Base-by-base conservation (phyloP, 2,329 filamentous ascomycete species). In the Aureobasidium sp. region DNA sequence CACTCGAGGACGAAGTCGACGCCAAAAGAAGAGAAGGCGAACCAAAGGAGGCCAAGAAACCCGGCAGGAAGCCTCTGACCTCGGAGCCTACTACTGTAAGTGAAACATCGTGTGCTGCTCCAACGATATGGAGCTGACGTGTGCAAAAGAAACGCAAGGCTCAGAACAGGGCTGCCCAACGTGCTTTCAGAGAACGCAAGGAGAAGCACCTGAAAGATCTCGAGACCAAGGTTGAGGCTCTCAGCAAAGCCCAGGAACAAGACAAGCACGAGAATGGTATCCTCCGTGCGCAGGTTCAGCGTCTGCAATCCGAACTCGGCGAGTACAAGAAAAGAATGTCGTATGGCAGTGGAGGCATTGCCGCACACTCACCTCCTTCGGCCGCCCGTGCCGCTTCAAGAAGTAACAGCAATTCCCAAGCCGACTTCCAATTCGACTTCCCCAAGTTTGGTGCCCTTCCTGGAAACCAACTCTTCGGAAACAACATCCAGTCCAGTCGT, bases 81-180 rank as follows among this genome's bases (percentile, higher is more conserved):
- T 95, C 90, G 25, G 94, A 97, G 75, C 94, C 94, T 27, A 97
- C 90, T 68, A 94, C 92, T 68, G 93, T 97, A 86, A 80, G 92
- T 85, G 44, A 52, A 11, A 20, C n/a, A 27, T 15, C 12, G n/a
- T 55, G 22, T 22, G 31, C 41, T 56, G 49, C 31, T 36, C 27
- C 48, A 34, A 27, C 42, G 25, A 3, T 29, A 39, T 37, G 42
- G 42, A 15, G 55, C 55, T 58, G 55, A 58, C 20, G 4, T 17
- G 55, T 58, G 31, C 31, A 39, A 51, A 70, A 96, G 91, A 95
- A 96, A 78, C 88, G 91, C 69, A 99, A 99, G 78, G 94, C 94
- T 11, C 92, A 97, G 72, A 97, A 97, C 68, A 85, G 92, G 67
- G 92, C 92, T 12, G 92, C 92, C 5, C 92, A 97, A 76, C 85